Evolutionary conservation across 2,329 filamentous ascomycete genomes (phyloP).

Genomic region (Colletotrichum sp.): DNA sequence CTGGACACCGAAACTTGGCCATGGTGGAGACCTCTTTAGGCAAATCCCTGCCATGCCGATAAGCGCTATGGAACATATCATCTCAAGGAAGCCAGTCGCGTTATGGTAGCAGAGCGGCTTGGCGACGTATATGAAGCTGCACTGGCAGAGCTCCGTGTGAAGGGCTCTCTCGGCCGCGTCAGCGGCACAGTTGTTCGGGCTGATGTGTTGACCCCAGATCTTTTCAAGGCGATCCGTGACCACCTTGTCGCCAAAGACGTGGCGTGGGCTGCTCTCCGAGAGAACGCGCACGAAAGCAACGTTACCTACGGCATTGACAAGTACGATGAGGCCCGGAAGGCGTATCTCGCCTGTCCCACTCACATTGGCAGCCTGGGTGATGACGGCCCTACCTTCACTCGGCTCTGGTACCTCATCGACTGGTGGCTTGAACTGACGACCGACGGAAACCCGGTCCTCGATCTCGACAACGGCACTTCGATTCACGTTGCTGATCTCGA

Average conservation of each 20-base stretch:
- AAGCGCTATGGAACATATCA: no score
- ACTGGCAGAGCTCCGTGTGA: no score
- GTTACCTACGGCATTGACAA: not conserved
- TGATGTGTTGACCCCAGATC: not conserved
- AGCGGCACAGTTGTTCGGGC: no score
- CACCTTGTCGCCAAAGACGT: no score
- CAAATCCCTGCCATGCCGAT: not conserved
- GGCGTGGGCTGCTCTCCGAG: no score
- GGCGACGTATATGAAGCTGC: no score
- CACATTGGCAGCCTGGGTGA: not conserved
- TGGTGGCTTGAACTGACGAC: not conserved
- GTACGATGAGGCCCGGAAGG: not conserved
- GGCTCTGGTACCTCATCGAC: not conserved
- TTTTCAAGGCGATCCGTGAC: not conserved
- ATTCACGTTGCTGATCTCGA: not conserved
- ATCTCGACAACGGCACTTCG: not conserved
- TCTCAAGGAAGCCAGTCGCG: no score
- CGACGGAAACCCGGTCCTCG: not conserved
- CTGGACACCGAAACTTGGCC: not conserved
- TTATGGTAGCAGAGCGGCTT: no score
- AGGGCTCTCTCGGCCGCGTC: no score
- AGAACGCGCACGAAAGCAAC: no score
- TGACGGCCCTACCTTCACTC: not conserved
- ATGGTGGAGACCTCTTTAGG: not conserved
- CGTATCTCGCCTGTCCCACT: not conserved